A percentile compares a stretch with the other conserved stretches of the same genome.
Evolutionary conservation across 2,329 filamentous ascomycete genomes (phyloP).

Genomic region (Aspergillus sp.): DNA sequence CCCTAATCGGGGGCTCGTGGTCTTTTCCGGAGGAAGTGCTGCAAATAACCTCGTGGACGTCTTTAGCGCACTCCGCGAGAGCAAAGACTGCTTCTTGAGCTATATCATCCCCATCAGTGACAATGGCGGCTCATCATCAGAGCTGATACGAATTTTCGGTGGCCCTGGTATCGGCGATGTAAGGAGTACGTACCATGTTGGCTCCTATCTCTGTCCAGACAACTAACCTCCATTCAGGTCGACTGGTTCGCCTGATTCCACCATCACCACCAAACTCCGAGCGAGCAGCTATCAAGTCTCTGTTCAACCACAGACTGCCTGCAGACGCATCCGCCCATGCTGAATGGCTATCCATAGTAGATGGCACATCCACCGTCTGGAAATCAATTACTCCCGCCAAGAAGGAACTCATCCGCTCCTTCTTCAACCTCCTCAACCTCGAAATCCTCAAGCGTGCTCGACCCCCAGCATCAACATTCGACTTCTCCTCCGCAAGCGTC

Average conservation of each 20-base stretch:
- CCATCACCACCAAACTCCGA: slow-evolving; percentile 63
- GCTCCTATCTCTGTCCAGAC: neutral
- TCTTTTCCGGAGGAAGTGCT: slow-evolving; percentile 92
- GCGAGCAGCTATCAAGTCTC: slow-evolving; percentile 72
- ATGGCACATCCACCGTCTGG: slow-evolving; percentile 81
- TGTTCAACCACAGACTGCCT: slow-evolving; percentile 87
- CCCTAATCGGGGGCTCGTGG: slow-evolving; percentile 66
- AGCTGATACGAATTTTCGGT: slow-evolving; percentile 91
- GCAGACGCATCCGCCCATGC: slow-evolving; percentile 65
- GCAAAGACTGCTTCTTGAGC: slow-evolving; percentile 69
- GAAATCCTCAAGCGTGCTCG: slow-evolving; percentile 78
- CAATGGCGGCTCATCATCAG: slow-evolving; percentile 92
- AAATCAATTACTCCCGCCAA: slow-evolving; percentile 69
- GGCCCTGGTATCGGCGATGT: slow-evolving; percentile 85
- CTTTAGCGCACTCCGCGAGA: slow-evolving; percentile 69
- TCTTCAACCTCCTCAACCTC: slow-evolving; percentile 75
- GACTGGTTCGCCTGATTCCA: slow-evolving; percentile 88
- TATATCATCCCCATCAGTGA: slow-evolving; percentile 96
- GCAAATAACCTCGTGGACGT: slow-evolving; percentile 93
- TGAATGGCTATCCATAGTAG: slow-evolving; percentile 89
- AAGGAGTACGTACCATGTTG: slow-evolving; percentile 59
- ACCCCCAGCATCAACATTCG: slow-evolving; percentile 71
- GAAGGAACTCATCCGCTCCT: slow-evolving; percentile 75
- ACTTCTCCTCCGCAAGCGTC: slow-evolving; percentile 75
- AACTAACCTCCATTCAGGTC: slow-evolving; percentile 57